Evolutionary conservation across 2,329 filamentous ascomycete genomes (phyloP).

Genomic region (Chaetomium sp.): DNA sequence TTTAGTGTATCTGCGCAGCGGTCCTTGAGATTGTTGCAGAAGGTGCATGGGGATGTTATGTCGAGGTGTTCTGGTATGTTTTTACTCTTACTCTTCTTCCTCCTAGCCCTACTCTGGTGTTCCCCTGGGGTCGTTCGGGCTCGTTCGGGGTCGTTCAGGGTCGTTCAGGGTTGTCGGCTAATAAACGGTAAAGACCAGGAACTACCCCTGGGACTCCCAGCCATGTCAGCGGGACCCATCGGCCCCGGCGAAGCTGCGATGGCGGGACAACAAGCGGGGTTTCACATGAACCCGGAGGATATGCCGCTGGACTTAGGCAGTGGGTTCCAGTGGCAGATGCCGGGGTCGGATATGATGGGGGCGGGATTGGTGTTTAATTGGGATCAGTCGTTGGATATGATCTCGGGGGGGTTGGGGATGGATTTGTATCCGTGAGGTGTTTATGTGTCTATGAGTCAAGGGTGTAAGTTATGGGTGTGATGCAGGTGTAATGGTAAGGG

Average conservation of each 20-base stretch:
- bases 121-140: not conserved
- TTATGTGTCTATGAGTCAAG: not conserved
- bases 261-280: not conserved
- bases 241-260: not conserved
- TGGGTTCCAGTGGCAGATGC: conserved; percentile 13
- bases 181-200: conserved; percentile 3
- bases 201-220: not conserved
- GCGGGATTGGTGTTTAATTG: conserved; percentile 15
- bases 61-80: conserved; percentile 10
- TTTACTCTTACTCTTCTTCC: not conserved
- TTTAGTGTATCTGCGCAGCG: conserved; percentile 20
- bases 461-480: not conserved
- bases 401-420: conserved; percentile 10
- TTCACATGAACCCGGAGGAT: not conserved
- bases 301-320: conserved; percentile 2
- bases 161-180: not conserved
- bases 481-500: too few relatives aligned
- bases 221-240: not conserved
- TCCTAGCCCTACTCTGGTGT: not conserved
- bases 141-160: not conserved
- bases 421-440: not conserved
- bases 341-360: conserved; percentile 10
- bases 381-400: conserved; percentile 16
- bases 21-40: conserved; percentile 16
- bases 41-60: conserved; percentile 18